Evolutionary conservation across 164 flowering plant genomes (phyloP).

Genomic region (Santalum album): DNA sequence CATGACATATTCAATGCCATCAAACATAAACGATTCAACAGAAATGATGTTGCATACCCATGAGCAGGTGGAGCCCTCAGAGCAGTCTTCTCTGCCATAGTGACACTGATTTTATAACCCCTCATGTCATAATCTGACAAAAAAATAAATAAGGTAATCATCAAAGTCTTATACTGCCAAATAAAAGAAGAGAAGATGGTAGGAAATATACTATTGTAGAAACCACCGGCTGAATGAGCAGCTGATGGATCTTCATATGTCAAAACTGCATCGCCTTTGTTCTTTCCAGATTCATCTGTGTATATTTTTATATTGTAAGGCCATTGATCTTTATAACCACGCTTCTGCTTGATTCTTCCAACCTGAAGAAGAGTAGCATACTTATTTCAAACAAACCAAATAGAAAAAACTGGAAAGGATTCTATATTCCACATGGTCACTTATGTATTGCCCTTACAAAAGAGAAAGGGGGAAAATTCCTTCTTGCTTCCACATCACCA

Average conservation of each 20-base stretch:
- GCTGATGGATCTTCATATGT: conserved; percentile 97
- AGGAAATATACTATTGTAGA: conserved; percentile 52
- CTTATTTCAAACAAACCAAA: not conserved
- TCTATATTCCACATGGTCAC: too few species aligned
- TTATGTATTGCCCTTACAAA: too few species aligned
- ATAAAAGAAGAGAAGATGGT: not conserved
- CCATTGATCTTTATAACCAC: conserved; percentile 99
- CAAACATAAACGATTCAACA: too few species aligned
- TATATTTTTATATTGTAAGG: conserved; percentile 87
- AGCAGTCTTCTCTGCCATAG: conserved; percentile 95
- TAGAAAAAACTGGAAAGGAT: too few species aligned
- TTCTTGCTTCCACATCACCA: too few species aligned
- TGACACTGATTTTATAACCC: conserved; percentile 72
- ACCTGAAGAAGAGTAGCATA: conserved; percentile 34
- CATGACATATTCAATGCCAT: not conserved
- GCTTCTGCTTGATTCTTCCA: conserved; percentile 93
- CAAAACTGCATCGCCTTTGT: conserved; percentile 83
- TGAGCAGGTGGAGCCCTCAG: conserved; percentile 56
- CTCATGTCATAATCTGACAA: conserved; percentile 72
- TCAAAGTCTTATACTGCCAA: not conserved
- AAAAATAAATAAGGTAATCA: not conserved
- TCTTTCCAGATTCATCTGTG: conserved; percentile 81
- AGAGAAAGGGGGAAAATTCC: too few species aligned
- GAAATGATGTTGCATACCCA: conserved; percentile 37
- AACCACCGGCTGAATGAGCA: conserved; percentile 96